These are phyloP conservation scores for Staphylotrichum longicolle DNA, from an alignment of 495 filamentous ascomycete genomes.

Conservation along the genomic window DNA sequence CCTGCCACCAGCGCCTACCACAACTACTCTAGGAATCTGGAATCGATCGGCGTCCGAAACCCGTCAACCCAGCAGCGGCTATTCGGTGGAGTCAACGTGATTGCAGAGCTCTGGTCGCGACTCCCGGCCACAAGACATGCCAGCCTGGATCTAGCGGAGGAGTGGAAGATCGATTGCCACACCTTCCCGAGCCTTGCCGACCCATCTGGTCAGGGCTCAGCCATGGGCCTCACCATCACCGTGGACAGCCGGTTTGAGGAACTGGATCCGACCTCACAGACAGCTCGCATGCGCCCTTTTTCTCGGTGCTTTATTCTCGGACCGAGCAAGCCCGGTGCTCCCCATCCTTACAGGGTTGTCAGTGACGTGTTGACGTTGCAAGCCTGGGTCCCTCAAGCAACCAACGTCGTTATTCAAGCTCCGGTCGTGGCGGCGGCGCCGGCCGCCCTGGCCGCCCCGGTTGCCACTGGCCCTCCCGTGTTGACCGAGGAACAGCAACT, in stretches of 20 bases:
- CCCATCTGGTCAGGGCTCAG: conserved; percentile 58
- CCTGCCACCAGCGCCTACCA: conserved; percentile 43
- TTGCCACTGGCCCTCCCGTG: conserved; percentile 14
- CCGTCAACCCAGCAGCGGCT: conserved; percentile 60
- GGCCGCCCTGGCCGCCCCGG: conserved; percentile 3
- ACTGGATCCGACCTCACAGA: conserved; percentile 50
- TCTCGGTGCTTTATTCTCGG: conserved; percentile 82
- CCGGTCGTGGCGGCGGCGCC: conserved; percentile 4
- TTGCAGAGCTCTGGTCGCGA: conserved; percentile 62
- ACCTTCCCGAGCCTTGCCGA: conserved; percentile 70
- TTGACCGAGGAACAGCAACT: conserved; percentile 46
- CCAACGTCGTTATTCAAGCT: conserved; percentile 7
- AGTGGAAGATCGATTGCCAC: conserved; percentile 83
- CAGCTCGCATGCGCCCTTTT: conserved; percentile 67
- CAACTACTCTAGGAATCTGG: conserved; percentile 74
- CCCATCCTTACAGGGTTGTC: conserved; percentile 63
- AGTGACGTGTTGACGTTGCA: conserved; percentile 74
- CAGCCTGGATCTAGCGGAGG: conserved; percentile 55
- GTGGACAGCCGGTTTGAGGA: conserved; percentile 86
- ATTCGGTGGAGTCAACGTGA: conserved; percentile 62
- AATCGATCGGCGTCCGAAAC: conserved; percentile 58
- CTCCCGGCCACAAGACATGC: conserved; percentile 78
- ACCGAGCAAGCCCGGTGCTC: conserved; percentile 58
- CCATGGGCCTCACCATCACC: conserved; percentile 71
- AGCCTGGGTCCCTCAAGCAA: conserved; percentile 40